Base-by-base conservation (phyloP, 768 basidiomycete genomes). In the Xerocomus potaroensis region DNA sequence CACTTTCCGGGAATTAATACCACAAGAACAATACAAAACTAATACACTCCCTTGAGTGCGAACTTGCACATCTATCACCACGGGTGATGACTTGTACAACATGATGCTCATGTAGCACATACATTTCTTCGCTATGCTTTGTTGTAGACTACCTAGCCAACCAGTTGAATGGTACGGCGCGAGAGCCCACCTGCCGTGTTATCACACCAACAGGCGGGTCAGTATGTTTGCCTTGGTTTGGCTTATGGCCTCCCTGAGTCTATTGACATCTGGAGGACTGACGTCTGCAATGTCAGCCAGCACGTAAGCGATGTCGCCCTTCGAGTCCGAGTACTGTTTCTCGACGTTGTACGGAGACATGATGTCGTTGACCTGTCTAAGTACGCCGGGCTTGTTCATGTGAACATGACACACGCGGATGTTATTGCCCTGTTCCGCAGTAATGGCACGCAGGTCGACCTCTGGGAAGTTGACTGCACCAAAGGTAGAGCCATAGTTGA, bases 391-490 rank as follows among this genome's bases (percentile, higher is more conserved):
- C 67, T 87, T 81, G 72, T 99, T 99, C 68, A 76, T 83, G 78
- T 99, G 96, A 40, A 96, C 87, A 67, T 97, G 83, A 71, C 96
- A 98, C 27, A 99, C 75, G 52, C 96, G 87, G 54, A 97, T 80
- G 61, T 87, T 77, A 52, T 77, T 77, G 41, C 78, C 79, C 62
- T 93, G 86, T 54, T 92, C 89, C 3, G 83, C 79, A 9, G 85
- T 81, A 65, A 98, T 95, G 43, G 91, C 83, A 49, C 95, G 87
- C 32, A 99, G 75, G 71, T 95, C 91, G 59, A 99, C 94, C 71
- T 97, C 95, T 40, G 96, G 95, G 82, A 99, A 97, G 74, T 98
- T 98, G 75, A 98, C 96, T 3, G 92, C 85, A 38, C 93, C 92
- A 46, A 91, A 50, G 3, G 91, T 89, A 21, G 92, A 84, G 41